These are phyloP conservation scores for Pistacia integerrima DNA, from an alignment of 345 rosid genomes.

Conservation along the genomic window DNA sequence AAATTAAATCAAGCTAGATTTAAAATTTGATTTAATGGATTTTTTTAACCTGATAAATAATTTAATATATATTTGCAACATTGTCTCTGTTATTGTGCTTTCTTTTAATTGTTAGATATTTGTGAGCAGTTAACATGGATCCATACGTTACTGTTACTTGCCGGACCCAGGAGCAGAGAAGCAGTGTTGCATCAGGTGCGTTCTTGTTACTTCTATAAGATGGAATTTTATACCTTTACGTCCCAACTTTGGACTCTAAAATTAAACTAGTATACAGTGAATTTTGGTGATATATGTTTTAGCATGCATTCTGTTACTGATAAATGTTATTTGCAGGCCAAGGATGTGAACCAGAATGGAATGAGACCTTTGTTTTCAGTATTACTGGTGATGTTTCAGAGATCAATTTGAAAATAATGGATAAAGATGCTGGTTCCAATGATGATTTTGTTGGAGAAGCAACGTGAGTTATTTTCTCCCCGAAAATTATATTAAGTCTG, in stretches of 20 bases:
- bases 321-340: not conserved
- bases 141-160: constrained; percentile 48
- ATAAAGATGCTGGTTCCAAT: constrained; percentile 13
- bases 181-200: constrained; percentile 54
- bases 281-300: too few relatives aligned
- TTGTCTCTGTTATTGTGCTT: too few relatives aligned
- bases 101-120: too few relatives aligned
- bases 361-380: constrained; percentile 36
- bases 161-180: constrained; percentile 55
- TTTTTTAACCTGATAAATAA: too few relatives aligned
- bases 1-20: too few relatives aligned
- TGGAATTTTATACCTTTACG: not conserved
- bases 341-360: constrained; percentile 38
- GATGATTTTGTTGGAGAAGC: constrained; percentile 43
- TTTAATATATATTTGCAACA: too few relatives aligned
- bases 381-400: constrained; percentile 24
- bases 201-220: not conserved
- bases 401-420: constrained; percentile 33
- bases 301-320: too few relatives aligned
- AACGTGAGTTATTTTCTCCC: constrained; percentile 13
- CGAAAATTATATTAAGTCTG: not conserved
- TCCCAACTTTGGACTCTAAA: not conserved
- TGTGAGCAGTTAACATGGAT: constrained; percentile 39
- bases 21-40: too few relatives aligned
- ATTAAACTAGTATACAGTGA: too few relatives aligned